Percentiles rank a stretch among this genome's conserved stretches.
Conservation (phyloP, 78 protist species). For the Dictyostelium firmibasis region DNA sequence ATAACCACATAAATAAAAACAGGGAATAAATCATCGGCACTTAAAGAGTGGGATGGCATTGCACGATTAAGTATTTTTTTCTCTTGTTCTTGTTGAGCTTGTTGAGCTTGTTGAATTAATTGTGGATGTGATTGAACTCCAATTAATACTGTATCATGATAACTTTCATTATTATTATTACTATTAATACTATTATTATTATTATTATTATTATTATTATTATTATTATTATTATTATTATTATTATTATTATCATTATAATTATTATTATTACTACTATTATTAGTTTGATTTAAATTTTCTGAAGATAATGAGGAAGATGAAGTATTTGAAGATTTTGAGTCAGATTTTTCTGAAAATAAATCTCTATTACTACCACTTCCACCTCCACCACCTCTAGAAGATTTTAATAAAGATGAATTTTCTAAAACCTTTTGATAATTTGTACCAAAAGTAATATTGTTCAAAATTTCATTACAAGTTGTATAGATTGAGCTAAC, state of each 20-base stretch:
- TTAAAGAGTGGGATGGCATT: slow-evolving; percentile 22
- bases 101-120: neutral
- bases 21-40: slow-evolving; percentile 70
- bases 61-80: neutral
- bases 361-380: neutral
- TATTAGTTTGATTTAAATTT: neutral
- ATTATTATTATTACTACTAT: neutral
- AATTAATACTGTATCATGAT: neutral
- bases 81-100: neutral
- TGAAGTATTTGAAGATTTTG: neutral
- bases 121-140: neutral
- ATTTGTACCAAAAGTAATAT: slow-evolving; percentile 8
- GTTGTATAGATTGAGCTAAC: slow-evolving; percentile 9
- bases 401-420: neutral
- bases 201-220: neutral
- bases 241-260: neutral
- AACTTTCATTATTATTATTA: neutral
- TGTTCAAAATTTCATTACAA: neutral
- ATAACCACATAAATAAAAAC: slow-evolving; percentile 47
- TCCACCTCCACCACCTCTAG: neutral
- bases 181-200: neutral
- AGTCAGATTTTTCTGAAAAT: neutral
- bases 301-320: neutral
- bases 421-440: slow-evolving; percentile 3
- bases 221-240: neutral